These are phyloP conservation scores for Cyphellophora europaea DNA, from an alignment of 2,329 filamentous ascomycete genomes.

Conservation along the genomic window DNA sequence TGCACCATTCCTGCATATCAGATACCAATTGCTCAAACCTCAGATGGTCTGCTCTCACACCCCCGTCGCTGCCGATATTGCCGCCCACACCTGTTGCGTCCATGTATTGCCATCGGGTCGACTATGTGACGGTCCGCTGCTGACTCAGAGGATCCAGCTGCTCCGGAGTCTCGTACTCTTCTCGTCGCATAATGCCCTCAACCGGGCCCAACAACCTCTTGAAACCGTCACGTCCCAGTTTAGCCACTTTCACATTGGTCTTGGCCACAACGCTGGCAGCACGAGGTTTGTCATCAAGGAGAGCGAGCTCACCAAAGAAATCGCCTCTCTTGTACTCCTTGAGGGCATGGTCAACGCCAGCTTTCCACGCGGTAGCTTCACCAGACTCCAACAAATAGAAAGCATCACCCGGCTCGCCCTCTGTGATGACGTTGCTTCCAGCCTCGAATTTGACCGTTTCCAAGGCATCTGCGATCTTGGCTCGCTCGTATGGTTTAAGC, in stretches of 20 bases:
- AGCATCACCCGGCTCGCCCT: slow-evolving; percentile 83
- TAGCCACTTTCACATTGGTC: slow-evolving; percentile 86
- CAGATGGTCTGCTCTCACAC: no score
- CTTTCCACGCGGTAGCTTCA: slow-evolving; percentile 77
- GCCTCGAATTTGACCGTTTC: slow-evolving; percentile 79
- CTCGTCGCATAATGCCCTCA: slow-evolving; percentile 82
- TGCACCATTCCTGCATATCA: no score
- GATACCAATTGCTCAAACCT: no score
- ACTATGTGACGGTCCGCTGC: slow-evolving; percentile 27
- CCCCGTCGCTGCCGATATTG: no score
- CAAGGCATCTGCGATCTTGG: slow-evolving; percentile 93
- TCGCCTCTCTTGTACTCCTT: slow-evolving; percentile 83
- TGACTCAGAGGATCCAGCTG: slow-evolving; percentile 21
- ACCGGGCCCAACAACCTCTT: slow-evolving; percentile 87
- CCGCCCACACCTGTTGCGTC: no score
- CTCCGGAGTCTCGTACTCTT: slow-evolving; percentile 27
- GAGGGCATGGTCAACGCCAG: slow-evolving; percentile 59
- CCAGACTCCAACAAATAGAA: slow-evolving; percentile 89
- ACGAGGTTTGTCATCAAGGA: slow-evolving; percentile 87
- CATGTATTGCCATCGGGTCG: no score
- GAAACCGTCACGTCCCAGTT: slow-evolving; percentile 86
- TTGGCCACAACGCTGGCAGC: slow-evolving; percentile 79
- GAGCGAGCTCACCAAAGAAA: slow-evolving; percentile 91
- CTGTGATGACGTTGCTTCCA: slow-evolving; percentile 75
- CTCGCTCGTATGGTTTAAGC: slow-evolving; percentile 84